phyloP scores from a whole-genome alignment of 1,284 basidiomycete genomes.

The Pulveroboletus ridleyi region DNA sequence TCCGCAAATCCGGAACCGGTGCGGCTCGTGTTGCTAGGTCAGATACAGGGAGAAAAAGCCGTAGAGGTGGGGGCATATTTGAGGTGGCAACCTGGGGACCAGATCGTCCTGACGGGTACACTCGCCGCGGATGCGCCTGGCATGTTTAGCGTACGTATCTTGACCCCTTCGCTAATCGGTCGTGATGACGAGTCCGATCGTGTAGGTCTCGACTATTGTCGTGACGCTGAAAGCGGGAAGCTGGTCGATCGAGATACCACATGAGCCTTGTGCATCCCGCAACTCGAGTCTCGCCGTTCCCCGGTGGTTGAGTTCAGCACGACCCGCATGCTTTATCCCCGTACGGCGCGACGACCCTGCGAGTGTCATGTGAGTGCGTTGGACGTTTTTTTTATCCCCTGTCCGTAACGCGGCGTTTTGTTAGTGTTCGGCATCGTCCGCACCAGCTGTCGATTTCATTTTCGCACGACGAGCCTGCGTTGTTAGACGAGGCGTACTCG shows the following conservation, averaged over 20 bases:
- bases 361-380: constrained; percentile 53
- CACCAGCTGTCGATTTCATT: constrained; percentile 64
- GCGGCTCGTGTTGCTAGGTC: constrained; percentile 30
- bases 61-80: constrained; percentile 46
- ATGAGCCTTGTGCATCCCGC: constrained; percentile 48
- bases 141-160: constrained; percentile 50
- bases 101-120: constrained; percentile 62
- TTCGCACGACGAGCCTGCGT: constrained; percentile 69
- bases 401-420: background rate
- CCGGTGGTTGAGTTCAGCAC: constrained; percentile 62
- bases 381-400: too few relatives aligned
- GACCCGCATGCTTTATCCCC: constrained; percentile 57
- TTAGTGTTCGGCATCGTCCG: constrained; percentile 68
- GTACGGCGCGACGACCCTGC: constrained; percentile 54
- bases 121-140: constrained; percentile 54
- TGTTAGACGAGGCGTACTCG: constrained; percentile 79
- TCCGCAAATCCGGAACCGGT: constrained; percentile 20
- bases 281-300: constrained; percentile 39
- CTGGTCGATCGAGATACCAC: constrained; percentile 71
- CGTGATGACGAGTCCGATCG: constrained; percentile 7
- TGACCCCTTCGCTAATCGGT: background rate
- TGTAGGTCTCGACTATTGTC: constrained; percentile 57
- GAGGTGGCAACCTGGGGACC: constrained; percentile 59
- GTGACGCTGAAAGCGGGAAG: constrained; percentile 58
- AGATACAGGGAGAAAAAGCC: constrained; percentile 27